Evolutionary conservation across 352 stramenopile species (phyloP), one percentile per base, ranked within the genome.

Genomic region (Globisporangium rhizosaccharum): DNA sequence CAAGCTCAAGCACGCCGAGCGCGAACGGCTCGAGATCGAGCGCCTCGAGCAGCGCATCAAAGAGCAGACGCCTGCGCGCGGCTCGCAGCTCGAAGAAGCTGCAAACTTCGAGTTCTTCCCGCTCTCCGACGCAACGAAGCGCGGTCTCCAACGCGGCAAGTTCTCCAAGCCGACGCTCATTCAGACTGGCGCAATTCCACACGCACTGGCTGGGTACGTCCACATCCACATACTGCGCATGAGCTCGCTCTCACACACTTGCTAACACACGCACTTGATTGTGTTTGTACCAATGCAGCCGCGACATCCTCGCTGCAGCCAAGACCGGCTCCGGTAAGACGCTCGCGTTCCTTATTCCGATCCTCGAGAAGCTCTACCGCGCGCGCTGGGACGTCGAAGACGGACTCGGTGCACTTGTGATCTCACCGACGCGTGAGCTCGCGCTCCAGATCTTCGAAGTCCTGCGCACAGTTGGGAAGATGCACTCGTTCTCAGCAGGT

Each of bases 371-470:
- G 63, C 83, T 98, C 18, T 97, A 90, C 67, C 82, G 85, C 15
- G 71, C 83, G 42, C 83, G 82, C 8, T 98, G 91, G 91, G 76
- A 81, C 37, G 67, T 81, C 10, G 85, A 94, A 49, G 97, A 99
- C 69, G 97, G 97, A 30, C 82, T 99, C 15, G 97, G 94, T 41
- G 97, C 92, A 7, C 80, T 99, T 30, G 74, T 99, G 10, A 97
- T 99, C 56, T 98, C 95, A 11, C 98, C 98, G 0, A 99, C 97
- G 53, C 86, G 98, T 55, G 98, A 99, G 75, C 75, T 99, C 18
- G 97, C 97, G 47, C 79, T 99, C 45, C 97, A 99, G 84, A 99
- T 98, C 66, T 99, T 99, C 71, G 95, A 99, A 61, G 97, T 99
- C 26, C 75, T 99, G 50, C 88, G 96, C 15, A 85, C 83, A 18